A percentile compares a stretch with the other conserved stretches of the same genome.
phyloP scores from a whole-genome alignment of 495 filamentous ascomycete species.

The Aspergillus cavernicola region DNA sequence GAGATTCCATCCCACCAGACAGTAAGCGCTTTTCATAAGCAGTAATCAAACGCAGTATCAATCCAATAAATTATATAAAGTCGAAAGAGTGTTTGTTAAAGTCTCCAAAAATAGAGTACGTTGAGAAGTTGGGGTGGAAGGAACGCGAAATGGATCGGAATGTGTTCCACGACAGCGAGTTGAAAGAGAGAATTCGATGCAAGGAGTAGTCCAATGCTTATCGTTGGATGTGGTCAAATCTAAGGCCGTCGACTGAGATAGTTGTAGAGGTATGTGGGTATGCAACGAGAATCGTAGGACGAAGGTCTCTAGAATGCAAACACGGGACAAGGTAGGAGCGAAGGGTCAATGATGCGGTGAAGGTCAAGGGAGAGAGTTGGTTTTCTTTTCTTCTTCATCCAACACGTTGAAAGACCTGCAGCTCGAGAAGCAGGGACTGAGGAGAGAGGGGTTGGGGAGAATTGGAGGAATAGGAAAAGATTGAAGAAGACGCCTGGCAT shows the following conservation, averaged over 20 bases:
- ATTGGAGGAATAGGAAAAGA: conserved; percentile 15
- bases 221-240: not conserved
- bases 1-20: conserved; percentile 44
- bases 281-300: conserved; percentile 13
- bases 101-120: not conserved
- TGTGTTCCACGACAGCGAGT: not conserved
- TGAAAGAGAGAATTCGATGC: conserved; percentile 1
- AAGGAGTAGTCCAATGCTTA: conserved; percentile 6
- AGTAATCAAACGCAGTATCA: conserved; percentile 5
- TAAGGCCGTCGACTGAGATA: conserved; percentile 17
- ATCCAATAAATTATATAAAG: not conserved
- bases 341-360: conserved; percentile 17
- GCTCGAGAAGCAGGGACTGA: conserved; percentile 15
- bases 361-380: conserved; percentile 2
- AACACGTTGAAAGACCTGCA: conserved; percentile 6
- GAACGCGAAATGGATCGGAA: not conserved
- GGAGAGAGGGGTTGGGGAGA: conserved; percentile 24
- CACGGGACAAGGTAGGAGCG: conserved; percentile 15
- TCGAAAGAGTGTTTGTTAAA: not conserved
- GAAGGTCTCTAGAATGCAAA: conserved; percentile 23
- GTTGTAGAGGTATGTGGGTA: conserved; percentile 21
- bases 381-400: conserved; percentile 10
- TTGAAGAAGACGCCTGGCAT: conserved; percentile 36
- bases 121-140: not conserved
- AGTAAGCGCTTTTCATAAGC: conserved; percentile 29